Conservation (phyloP, 495 filamentous ascomycete species). For the Lentithecium fluviatile region DNA sequence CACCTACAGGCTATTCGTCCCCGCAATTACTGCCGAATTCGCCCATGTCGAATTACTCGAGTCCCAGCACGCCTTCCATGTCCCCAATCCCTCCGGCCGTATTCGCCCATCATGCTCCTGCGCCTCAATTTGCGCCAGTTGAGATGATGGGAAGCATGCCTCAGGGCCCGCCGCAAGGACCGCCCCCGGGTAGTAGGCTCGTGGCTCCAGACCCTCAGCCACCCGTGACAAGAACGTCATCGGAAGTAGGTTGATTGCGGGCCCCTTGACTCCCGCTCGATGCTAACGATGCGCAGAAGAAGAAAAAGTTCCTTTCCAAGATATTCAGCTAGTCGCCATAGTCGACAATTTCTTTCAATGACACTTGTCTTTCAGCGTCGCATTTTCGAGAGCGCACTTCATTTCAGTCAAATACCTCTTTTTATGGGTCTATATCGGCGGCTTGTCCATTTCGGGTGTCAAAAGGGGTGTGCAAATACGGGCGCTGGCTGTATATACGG, state of each 20-base stretch:
- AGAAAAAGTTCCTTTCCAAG: conserved; percentile 14
- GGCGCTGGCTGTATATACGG: neutral
- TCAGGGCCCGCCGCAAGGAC: neutral
- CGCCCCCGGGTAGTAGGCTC: neutral
- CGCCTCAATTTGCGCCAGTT: neutral
- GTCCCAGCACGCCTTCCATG: neutral
- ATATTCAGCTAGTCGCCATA: neutral
- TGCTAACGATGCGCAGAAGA: conserved; percentile 12
- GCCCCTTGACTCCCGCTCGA: neutral
- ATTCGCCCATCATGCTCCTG: neutral
- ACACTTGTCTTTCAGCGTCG: too few species aligned
- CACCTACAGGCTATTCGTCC: neutral
- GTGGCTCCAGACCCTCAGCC: neutral
- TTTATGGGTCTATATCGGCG: too few species aligned
- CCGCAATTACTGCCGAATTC: conserved; percentile 3
- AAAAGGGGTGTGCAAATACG: too few species aligned
- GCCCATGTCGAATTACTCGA: neutral
- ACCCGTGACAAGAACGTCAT: neutral
- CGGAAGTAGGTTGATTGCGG: too few species aligned
- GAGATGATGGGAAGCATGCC: neutral
- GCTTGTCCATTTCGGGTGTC: too few species aligned
- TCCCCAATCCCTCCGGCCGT: neutral
- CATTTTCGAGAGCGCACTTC: neutral
- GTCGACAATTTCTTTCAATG: neutral
- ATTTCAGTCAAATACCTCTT: neutral